Evolutionary conservation across 2,329 filamentous ascomycete species (phyloP).

Genomic region (Elsinoe ampelina): DNA sequence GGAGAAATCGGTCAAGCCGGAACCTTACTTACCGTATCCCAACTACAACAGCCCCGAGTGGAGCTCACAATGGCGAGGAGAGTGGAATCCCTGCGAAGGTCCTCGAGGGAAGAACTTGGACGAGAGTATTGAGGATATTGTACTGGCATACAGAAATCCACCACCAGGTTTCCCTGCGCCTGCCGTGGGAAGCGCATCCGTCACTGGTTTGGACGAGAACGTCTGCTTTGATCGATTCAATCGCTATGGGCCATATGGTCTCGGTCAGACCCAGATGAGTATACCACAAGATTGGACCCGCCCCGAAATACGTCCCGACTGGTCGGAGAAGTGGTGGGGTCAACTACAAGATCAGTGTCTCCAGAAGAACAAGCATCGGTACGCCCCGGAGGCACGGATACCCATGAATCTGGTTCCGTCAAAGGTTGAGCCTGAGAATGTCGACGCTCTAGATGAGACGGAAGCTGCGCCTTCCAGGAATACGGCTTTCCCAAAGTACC

Average conservation of each 20-base stretch:
- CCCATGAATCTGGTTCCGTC: conserved; percentile 19
- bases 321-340: conserved; percentile 62
- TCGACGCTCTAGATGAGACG: conserved; percentile 8
- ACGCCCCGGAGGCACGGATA: conserved; percentile 31
- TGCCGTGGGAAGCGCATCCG: conserved; percentile 53
- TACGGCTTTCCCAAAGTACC: conserved; percentile 25
- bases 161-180: conserved; percentile 51
- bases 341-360: conserved; percentile 58
- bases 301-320: conserved; percentile 39
- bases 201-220: conserved; percentile 53
- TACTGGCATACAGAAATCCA: conserved; percentile 52
- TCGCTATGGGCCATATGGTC: conserved; percentile 48
- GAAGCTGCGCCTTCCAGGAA: conserved; percentile 9
- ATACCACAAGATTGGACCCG: conserved; percentile 25
- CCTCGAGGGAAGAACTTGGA: conserved; percentile 45
- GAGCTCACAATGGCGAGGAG: conserved; percentile 47
- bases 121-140: conserved; percentile 49
- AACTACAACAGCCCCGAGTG: conserved; percentile 56
- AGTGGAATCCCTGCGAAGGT: conserved; percentile 56
- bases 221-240: conserved; percentile 55
- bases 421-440: conserved; percentile 19
- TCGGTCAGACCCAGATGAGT: conserved; percentile 33
- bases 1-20: conserved; percentile 31
- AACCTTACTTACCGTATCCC: conserved; percentile 62
- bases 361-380: conserved; percentile 57